Evolutionary conservation across 352 stramenopile genomes (phyloP).

Genomic region (Halophytophthora batemanensis): DNA sequence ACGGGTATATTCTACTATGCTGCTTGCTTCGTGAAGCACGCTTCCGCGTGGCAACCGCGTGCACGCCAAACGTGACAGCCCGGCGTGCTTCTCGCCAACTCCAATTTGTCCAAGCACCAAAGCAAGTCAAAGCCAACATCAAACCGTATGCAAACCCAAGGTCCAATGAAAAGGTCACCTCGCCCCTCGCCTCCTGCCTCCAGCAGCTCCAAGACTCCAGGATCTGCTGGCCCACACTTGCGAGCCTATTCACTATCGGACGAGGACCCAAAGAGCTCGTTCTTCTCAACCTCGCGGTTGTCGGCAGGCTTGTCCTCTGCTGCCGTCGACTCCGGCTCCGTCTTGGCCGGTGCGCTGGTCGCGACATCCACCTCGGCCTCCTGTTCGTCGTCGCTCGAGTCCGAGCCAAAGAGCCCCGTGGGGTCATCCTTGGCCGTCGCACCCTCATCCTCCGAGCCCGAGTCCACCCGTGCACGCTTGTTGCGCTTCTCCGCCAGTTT

Average conservation of each 20-base stretch:
- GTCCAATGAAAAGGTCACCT: too few relatives aligned
- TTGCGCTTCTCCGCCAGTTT: constrained; percentile 83
- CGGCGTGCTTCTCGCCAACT: too few relatives aligned
- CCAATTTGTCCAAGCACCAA: too few relatives aligned
- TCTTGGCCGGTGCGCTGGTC: constrained; percentile 18
- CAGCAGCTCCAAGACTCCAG: too few relatives aligned
- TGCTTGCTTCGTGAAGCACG: too few relatives aligned
- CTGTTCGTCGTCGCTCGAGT: constrained; percentile 75
- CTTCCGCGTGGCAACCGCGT: too few relatives aligned
- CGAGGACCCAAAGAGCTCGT: constrained; percentile 83
- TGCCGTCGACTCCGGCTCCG: constrained; percentile 4
- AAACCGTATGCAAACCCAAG: too few relatives aligned
- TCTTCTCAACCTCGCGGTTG: constrained; percentile 61
- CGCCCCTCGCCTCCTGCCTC: too few relatives aligned
- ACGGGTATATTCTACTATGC: too few relatives aligned
- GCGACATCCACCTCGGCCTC: constrained; percentile 17
- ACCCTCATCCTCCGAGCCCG: constrained; percentile 67
- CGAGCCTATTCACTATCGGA: constrained; percentile 68
- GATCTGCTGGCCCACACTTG: too few relatives aligned
- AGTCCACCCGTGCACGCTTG: constrained; percentile 53
- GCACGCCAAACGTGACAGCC: too few relatives aligned
- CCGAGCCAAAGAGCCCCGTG: constrained; percentile 76
- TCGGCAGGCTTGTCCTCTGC: constrained; percentile 17
- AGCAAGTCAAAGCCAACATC: too few relatives aligned
- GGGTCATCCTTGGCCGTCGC: constrained; percentile 27